Evolutionary conservation across 768 basidiomycete species (phyloP), one percentile per base, ranked within the genome.

Genomic region (Agaricus bisporus): DNA sequence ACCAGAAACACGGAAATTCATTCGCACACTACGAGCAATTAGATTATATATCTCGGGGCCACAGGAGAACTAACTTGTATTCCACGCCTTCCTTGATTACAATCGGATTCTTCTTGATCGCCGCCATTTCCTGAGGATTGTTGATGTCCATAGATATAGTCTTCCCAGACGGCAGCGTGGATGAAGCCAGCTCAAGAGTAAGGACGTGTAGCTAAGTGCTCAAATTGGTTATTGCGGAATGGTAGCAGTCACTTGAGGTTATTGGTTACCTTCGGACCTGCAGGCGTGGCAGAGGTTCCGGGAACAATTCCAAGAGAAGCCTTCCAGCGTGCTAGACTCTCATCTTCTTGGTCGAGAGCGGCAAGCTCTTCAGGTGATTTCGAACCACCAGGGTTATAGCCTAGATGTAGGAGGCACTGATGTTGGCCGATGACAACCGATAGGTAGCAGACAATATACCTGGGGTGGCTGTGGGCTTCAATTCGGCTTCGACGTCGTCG

Each of bases 311-410:
- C 95, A 25, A 98, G 78, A 49, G 86, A 92, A 37, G 91, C 91
- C 68, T 98, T 98, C 95, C 95, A 98, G 58, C 92, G 85, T 29
- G 87, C 85, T 62, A 98, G 79, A 67, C 90, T 92, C 70, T 97
- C 95, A 66, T 98, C 95, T 57, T 88, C 77, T 28, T 87, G 85
- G 70, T 97, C 95, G 41, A 95, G 81, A 37, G 84, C 71, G 22
- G 90, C 87, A 42, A 91, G 90, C 66, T 95, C 91, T 22, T 90
- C 91, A 11, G 87, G 71, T 42, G 78, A 76, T 74, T 90, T 90
- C 29, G 76, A 79, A 54, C 77, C 82, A 35, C 73, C 65, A 36
- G 80, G 80, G 69, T 86, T 91, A 76, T 91, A 92, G 54, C 90
- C 90, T 90, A 60, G 15, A 48, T 42, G 49, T 32, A 48, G 49